A percentile compares a stretch with the other conserved stretches of the same genome.
phyloP scores from a whole-genome alignment of 2,329 filamentous ascomycete genomes.

The Colletotrichum truncatum region DNA sequence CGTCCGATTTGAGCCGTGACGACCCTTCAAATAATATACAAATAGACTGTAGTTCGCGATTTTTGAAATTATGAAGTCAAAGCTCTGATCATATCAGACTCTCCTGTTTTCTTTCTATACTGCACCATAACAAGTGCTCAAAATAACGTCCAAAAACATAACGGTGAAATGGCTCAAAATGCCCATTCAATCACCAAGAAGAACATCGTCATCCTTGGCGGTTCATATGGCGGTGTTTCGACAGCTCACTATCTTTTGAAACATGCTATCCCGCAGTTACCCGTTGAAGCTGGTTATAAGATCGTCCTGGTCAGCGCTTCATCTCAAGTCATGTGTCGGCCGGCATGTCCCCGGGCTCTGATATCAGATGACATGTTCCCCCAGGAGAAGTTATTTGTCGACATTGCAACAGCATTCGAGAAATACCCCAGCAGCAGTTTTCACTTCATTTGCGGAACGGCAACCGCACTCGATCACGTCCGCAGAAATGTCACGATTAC shows the following conservation, averaged over 20 bases:
- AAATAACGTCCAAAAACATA: no score
- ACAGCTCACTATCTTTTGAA: slow-evolving; percentile 63
- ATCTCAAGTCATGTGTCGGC: slow-evolving; percentile 50
- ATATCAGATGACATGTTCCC: slow-evolving; percentile 54
- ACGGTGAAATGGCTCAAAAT: no score
- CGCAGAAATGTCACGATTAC: slow-evolving; percentile 43
- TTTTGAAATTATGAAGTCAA: no score
- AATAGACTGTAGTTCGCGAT: no score
- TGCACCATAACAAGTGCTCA: no score
- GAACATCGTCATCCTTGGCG: slow-evolving; percentile 61
- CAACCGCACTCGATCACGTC: slow-evolving; percentile 43
- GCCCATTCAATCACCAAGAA: slow-evolving; percentile 29
- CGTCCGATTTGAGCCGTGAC: no score
- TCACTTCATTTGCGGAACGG: slow-evolving; percentile 52
- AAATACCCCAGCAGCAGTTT: slow-evolving; percentile 49
- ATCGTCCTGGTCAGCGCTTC: slow-evolving; percentile 54
- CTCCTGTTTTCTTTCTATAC: no score
- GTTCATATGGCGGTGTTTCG: slow-evolving; percentile 60
- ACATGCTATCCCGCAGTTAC: slow-evolving; percentile 54
- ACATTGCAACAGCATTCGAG: slow-evolving; percentile 46
- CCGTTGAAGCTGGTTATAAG: slow-evolving; percentile 46
- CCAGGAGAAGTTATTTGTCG: slow-evolving; percentile 54
- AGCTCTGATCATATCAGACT: no score
- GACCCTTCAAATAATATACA: no score
- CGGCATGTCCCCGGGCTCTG: slow-evolving; percentile 55